These are phyloP conservation scores for Cyberlindnera euphorbiae DNA, from an alignment of 805 yeast species.

Conservation along the genomic window DNA sequence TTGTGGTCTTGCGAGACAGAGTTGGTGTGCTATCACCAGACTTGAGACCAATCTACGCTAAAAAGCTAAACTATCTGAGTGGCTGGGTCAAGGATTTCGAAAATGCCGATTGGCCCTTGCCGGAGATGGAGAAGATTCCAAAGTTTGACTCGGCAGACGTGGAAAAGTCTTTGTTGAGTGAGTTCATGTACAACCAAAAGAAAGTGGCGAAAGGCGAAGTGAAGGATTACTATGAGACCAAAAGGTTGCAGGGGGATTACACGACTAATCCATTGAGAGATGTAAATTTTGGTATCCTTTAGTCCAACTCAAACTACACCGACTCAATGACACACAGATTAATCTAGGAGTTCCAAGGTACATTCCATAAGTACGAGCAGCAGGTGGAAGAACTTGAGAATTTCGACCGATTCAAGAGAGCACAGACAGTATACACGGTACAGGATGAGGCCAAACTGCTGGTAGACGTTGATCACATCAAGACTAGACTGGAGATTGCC, in stretches of 20 bases:
- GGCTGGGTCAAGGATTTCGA: conserved; percentile 51
- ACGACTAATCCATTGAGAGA: conserved; percentile 63
- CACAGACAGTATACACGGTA: conserved; percentile 39
- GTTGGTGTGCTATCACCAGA: conserved; percentile 82
- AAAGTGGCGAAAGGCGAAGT: conserved; percentile 36
- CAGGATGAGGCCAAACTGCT: conserved; percentile 42
- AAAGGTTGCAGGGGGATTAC: conserved; percentile 62
- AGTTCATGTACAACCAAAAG: conserved; percentile 52
- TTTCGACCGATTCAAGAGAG: conserved; percentile 35
- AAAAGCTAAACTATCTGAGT: conserved; percentile 55
- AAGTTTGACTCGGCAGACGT: conserved; percentile 68
- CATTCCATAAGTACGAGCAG: conserved; percentile 38
- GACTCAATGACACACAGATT: conserved; percentile 58
- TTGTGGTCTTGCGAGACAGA: conserved; percentile 74
- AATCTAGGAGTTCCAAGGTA: conserved; percentile 49
- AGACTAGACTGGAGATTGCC: conserved; percentile 29
- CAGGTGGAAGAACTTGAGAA: conserved; percentile 44
- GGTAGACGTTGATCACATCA: conserved; percentile 40
- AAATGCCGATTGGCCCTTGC: conserved; percentile 65
- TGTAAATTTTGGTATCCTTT: conserved; percentile 47
- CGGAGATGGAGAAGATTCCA: conserved; percentile 62
- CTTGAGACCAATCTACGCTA: conserved; percentile 66
- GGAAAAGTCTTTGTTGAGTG: conserved; percentile 70
- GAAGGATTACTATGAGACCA: conserved; percentile 46
- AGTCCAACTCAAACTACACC: conserved; percentile 33